Base-by-base conservation (phyloP, 495 filamentous ascomycete species). In the Penicillium robsamsonii region DNA sequence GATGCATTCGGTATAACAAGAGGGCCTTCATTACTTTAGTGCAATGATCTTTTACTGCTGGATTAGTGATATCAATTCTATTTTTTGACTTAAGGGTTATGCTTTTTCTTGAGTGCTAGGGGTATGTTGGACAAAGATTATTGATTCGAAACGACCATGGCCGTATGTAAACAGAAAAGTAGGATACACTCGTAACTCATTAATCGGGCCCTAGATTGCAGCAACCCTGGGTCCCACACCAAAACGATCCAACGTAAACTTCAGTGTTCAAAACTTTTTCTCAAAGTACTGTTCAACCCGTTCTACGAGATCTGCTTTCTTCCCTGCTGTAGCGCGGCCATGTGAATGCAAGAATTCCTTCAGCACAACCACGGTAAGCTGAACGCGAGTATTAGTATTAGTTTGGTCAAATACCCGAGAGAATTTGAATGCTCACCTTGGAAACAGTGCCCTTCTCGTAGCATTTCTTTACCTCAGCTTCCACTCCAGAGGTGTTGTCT, bases 251-350 rank as follows among this genome's bases (percentile, higher is more conserved):
- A 5, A 17, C 29, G 35, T 5, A 51, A 18, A 25, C 45, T 30
- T 29, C 17, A 30, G 9, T 8, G 3, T n/a, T 53, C 38, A 63
- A 35, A 10, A 63, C 58, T 83, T 84, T 31, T 68, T 57, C 64
- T 95, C 91, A 52, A 93, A 84, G 71, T 82, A 90, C 58, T 86
- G 80, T 67, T 93, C 88, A 15, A 96, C 77, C 40, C 83, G 83
- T 43, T 92, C 89, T 3, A 96, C 69, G 15, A 97, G 74, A 45
- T 94, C 87, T 4, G 78, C 81, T 70, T 97, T 97, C 72, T 89
- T 89, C 0, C 90, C 89, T 20, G 69, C 74, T 6, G 80, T 74
- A 43, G 77, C 74, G 17, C 91, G 66, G 6, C 84, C 82, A 59
- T 88, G 89, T 4, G 72, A 72, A 15, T 66, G 64, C 51, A 96